Percentiles rank a stretch among this genome's conserved stretches.
Conservation (phyloP, 2,329 filamentous ascomycete species). For the Tolypocladium album region DNA sequence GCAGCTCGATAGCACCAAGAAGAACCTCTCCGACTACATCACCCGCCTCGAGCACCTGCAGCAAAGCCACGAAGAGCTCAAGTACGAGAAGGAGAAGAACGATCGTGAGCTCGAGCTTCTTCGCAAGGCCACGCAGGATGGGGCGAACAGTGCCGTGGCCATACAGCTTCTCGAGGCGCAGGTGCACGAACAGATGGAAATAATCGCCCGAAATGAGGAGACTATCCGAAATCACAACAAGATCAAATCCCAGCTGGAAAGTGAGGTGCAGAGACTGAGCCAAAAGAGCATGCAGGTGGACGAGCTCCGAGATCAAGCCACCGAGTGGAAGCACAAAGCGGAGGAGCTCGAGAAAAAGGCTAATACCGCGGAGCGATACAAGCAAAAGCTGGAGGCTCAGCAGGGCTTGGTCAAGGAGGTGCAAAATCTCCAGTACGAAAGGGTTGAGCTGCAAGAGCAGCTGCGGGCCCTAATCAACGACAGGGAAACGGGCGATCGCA, state of each 20-base stretch:
- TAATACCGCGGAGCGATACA: conserved; percentile 51
- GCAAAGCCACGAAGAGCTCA: conserved; percentile 53
- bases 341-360: conserved; percentile 50
- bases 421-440: conserved; percentile 42
- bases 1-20: conserved; percentile 42
- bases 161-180: conserved; percentile 44
- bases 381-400: conserved; percentile 50
- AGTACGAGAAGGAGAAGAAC: conserved; percentile 50
- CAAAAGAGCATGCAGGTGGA: conserved; percentile 36
- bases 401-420: conserved; percentile 45
- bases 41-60: conserved; percentile 50
- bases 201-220: conserved; percentile 59
- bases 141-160: conserved; percentile 39
- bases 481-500: conserved; percentile 20
- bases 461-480: conserved; percentile 25
- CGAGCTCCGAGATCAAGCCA: conserved; percentile 46
- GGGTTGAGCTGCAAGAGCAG: conserved; percentile 40
- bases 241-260: conserved; percentile 42
- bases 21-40: conserved; percentile 47
- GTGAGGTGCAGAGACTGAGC: conserved; percentile 37
- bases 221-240: conserved; percentile 23
- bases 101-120: conserved; percentile 41
- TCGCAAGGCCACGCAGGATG: conserved; percentile 37
- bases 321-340: conserved; percentile 47
- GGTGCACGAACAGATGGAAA: conserved; percentile 55